Conservation (phyloP, 768 basidiomycete genomes). For the Russula olivacea region DNA sequence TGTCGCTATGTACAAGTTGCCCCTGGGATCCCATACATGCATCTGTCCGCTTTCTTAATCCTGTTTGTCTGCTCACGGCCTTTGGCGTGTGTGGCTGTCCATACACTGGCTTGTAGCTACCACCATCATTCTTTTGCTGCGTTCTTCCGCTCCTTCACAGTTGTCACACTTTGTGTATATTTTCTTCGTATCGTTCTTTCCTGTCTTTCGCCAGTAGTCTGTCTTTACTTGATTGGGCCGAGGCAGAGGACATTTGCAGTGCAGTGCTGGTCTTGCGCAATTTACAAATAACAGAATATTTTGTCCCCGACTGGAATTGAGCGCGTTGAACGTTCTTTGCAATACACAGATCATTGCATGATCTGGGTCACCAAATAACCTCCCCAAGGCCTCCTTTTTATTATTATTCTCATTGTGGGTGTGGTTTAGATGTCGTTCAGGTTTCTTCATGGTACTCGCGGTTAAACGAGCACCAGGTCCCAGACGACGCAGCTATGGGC, state of each 20-base stretch:
- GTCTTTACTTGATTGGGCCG: constrained; percentile 9
- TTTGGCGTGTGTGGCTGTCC: constrained; percentile 11
- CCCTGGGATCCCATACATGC: constrained; percentile 1
- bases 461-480: background rate
- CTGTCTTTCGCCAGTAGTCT: background rate
- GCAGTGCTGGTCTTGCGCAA: constrained; percentile 20
- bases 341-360: background rate
- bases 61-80: constrained; percentile 1
- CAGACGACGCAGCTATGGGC: background rate
- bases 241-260: constrained; percentile 12
- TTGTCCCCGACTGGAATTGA: background rate
- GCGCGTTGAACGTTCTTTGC: background rate
- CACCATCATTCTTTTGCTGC: background rate
- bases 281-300: constrained; percentile 4
- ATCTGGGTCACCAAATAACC: background rate
- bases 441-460: background rate
- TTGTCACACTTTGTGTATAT: constrained; percentile 9
- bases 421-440: background rate
- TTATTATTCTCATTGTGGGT: background rate
- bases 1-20: constrained; percentile 19
- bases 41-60: background rate
- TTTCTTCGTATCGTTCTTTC: background rate
- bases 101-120: constrained; percentile 15
- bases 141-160: constrained; percentile 1
- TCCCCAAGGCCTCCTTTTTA: background rate